Evolutionary conservation across 331 rosid genomes (phyloP).

Genomic region (Erythrophleum ivorense): DNA sequence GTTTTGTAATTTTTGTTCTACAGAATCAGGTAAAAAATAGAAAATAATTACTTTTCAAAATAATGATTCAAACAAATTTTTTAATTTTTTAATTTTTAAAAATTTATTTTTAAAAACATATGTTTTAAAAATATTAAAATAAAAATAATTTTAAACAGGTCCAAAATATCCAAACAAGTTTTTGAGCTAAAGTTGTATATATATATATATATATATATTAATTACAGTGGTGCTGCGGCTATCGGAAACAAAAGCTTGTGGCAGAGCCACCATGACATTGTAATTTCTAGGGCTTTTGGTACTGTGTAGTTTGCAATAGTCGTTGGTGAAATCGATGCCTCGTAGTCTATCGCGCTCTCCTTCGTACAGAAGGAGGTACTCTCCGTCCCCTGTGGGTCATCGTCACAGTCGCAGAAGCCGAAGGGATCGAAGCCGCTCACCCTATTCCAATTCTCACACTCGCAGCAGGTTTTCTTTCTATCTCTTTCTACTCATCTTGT

Average conservation of each 20-base stretch:
- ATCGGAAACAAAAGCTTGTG: neutral
- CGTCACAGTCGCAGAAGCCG: constrained; percentile 55
- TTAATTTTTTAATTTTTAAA: no score
- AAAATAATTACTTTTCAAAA: no score
- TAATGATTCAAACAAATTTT: no score
- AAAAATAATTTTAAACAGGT: no score
- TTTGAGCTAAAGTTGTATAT: no score
- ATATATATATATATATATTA: no score
- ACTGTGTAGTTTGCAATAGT: neutral
- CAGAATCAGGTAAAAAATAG: no score
- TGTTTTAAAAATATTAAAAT: no score
- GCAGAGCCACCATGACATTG: neutral
- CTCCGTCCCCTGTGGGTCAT: constrained; percentile 52
- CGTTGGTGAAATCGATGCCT: constrained; percentile 45
- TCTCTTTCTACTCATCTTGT: neutral
- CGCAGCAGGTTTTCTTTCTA: constrained; percentile 42
- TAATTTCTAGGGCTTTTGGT: neutral
- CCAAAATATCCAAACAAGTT: no score
- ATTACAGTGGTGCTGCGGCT: no score
- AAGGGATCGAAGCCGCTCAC: constrained; percentile 56
- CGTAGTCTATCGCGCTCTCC: constrained; percentile 75
- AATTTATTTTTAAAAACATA: no score
- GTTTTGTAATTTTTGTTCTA: no score
- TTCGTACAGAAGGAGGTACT: constrained; percentile 55
- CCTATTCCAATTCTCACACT: constrained; percentile 44